Evolutionary conservation across 1,284 basidiomycete species (phyloP).

Genomic region (Sphagnurus paluster): DNA sequence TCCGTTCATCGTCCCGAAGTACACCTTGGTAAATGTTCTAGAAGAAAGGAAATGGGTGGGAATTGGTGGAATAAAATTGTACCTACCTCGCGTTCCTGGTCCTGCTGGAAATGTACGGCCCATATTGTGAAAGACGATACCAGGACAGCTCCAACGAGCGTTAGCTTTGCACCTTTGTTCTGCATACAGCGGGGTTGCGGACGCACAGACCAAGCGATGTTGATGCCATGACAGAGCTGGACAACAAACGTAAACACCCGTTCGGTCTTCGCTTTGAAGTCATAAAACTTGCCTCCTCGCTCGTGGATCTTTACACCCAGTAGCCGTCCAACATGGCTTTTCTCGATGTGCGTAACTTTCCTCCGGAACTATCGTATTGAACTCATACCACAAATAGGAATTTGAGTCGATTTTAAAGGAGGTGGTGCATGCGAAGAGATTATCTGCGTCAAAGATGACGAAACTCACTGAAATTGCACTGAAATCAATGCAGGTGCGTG

Average conservation of each 20-base stretch:
- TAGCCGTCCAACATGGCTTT: slow-evolving; percentile 27
- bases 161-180: slow-evolving; percentile 78
- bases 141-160: slow-evolving; percentile 69
- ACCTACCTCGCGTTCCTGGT: slow-evolving; percentile 79
- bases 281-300: slow-evolving; percentile 10
- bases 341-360: slow-evolving; percentile 29
- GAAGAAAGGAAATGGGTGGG: slow-evolving; percentile 12
- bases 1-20: slow-evolving; percentile 81
- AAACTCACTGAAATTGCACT: slow-evolving; percentile 73
- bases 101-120: slow-evolving; percentile 91
- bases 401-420: slow-evolving; percentile 81
- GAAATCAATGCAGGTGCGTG: slow-evolving; percentile 69
- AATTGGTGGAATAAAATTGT: slow-evolving; percentile 1
- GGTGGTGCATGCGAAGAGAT: slow-evolving; percentile 75
- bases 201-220: slow-evolving; percentile 28
- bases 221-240: too few species aligned
- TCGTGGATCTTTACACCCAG: slow-evolving; percentile 10
- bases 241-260: slow-evolving; percentile 37
- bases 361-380: slow-evolving; percentile 5
- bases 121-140: slow-evolving; percentile 78
- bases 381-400: slow-evolving; percentile 44
- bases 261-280: slow-evolving; percentile 15
- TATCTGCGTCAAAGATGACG: slow-evolving; percentile 83
- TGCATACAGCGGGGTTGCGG: slow-evolving; percentile 24
- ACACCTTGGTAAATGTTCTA: slow-evolving; percentile 93